phyloP scores from a whole-genome alignment of 805 yeast genomes.

The Myxozyma lipomycoides region DNA sequence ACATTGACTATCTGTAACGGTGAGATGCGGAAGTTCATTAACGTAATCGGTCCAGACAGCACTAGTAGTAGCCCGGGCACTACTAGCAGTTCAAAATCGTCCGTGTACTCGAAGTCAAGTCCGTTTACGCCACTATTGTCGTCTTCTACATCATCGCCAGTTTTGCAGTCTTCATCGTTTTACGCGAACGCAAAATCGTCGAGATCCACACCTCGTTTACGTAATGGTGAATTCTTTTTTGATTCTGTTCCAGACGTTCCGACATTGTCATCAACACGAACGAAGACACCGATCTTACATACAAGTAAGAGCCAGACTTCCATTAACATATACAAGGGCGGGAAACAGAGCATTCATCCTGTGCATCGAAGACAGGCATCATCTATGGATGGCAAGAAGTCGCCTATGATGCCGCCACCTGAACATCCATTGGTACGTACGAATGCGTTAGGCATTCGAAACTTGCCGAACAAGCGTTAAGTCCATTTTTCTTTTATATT shows the following conservation, averaged over 20 bases:
- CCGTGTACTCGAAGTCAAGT: background rate
- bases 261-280: background rate
- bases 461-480: background rate
- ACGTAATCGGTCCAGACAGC: background rate
- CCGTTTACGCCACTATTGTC: background rate
- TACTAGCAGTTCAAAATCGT: background rate
- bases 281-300: background rate
- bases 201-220: slow-evolving; percentile 1
- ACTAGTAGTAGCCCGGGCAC: background rate
- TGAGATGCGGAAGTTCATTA: slow-evolving; percentile 3
- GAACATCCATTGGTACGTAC: background rate
- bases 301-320: background rate
- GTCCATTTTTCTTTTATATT: background rate
- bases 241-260: background rate
- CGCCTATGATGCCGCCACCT: background rate
- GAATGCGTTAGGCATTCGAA: background rate
- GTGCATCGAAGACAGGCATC: background rate
- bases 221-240: background rate
- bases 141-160: background rate
- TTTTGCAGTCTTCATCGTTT: background rate
- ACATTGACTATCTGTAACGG: slow-evolving; percentile 4
- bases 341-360: background rate
- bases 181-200: background rate
- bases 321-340: background rate
- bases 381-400: background rate